Evolutionary conservation across 495 filamentous ascomycete species (phyloP), one percentile per base, ranked within the genome.

Genomic region (Massariosphaeria phaeospora): DNA sequence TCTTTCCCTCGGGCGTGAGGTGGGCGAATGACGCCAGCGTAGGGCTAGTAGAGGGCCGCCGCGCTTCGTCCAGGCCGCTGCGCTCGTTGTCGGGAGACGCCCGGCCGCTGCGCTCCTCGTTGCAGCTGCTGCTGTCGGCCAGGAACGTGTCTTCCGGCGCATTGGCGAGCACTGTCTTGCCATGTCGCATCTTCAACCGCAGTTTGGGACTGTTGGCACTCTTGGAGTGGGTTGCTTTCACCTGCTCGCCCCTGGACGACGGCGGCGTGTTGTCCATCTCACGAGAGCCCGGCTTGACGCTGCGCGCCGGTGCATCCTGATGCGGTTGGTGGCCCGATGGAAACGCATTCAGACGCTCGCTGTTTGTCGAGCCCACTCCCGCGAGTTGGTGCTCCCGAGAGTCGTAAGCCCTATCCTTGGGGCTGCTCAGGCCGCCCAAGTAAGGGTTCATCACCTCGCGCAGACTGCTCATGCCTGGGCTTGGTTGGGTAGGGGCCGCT

Each of bases 401-500:
- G 36, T 66, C 64, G 48, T 55, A 54, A 18, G 62, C 56, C 11
- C 58, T 40, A 55, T 57, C 33, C 45, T 46, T 3, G 13, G 58
- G 39, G 60, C 63, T 51, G 54, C 49, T 46, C 51, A 69, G 49
- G 27, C 59, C 31, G 63, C 66, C 45, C 21, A 96, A 72, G 63
- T 88, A 96, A 35, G 89, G 89, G 66, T 88, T 85, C 93, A 97
- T 96, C 27, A 88, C 85, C 69, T 88, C 77, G 29, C 88, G 80
- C 62, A 97, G 73, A 66, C 91, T 96, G 65, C 86, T 91, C 6
- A 85, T 81, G 2, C 59, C 57, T n/a, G 93, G 89, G 63, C 90
- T 95, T 31, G 74, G 71, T 51, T 78, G 65, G 17, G 74, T 65
- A 39, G 55, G 33, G 64, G 58, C 66, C 17, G 50, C 57, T 68